Conservation (phyloP, 2,329 filamentous ascomycete species). For the Drechslerella coelobrocha region DNA sequence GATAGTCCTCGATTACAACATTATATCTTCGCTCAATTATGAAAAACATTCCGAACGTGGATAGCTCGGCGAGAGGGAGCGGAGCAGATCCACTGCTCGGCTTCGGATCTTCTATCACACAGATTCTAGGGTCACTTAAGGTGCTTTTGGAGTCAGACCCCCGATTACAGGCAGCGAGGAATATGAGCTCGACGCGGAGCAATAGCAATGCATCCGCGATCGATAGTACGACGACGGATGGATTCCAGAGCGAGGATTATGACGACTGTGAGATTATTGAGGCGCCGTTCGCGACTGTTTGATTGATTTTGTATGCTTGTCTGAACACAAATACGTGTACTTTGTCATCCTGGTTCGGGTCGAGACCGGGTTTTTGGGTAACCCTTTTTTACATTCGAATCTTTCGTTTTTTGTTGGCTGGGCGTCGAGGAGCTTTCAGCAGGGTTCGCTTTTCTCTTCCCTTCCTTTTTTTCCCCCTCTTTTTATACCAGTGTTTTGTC, state of each 20-base stretch:
- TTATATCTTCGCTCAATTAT: slow-evolving; percentile 52
- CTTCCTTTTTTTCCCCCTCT: not conserved
- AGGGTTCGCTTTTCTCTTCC: not conserved
- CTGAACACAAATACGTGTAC: not conserved
- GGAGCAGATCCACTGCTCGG: slow-evolving; percentile 15
- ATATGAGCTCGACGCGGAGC: slow-evolving; percentile 17
- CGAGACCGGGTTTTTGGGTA: not conserved
- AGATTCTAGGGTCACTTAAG: slow-evolving; percentile 39
- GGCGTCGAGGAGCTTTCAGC: not conserved
- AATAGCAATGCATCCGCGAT: slow-evolving; percentile 41
- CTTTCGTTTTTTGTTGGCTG: slow-evolving; percentile 14
- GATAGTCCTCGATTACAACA: slow-evolving; percentile 54
- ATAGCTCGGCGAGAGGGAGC: slow-evolving; percentile 8
- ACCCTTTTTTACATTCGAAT: slow-evolving; percentile 6
- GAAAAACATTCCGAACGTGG: slow-evolving; percentile 44
- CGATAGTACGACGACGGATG: slow-evolving; percentile 40
- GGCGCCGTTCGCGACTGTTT: slow-evolving; percentile 21
- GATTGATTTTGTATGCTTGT: slow-evolving; percentile 3
- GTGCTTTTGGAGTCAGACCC: slow-evolving; percentile 39
- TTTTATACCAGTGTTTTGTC: not conserved
- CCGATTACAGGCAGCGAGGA: slow-evolving; percentile 24
- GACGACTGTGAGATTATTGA: slow-evolving; percentile 46
- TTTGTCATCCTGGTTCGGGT: not conserved
- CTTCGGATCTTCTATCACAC: slow-evolving; percentile 39
- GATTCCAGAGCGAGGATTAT: slow-evolving; percentile 43